Evolutionary conservation across 495 filamentous ascomycete species (phyloP).

Genomic region (Bathelium albidoporum): DNA sequence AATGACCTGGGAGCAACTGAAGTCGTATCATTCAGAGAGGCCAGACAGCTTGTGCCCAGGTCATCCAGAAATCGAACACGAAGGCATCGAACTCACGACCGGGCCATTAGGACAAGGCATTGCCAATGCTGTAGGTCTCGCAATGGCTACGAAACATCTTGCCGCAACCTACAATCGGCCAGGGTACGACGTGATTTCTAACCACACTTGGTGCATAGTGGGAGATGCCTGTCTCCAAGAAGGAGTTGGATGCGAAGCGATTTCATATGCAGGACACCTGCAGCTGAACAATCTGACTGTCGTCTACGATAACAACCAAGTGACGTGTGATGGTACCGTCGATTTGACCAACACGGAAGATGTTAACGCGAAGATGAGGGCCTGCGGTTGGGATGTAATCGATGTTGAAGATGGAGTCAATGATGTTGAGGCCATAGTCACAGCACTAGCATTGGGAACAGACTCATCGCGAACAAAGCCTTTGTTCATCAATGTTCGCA

Average conservation of each 20-base stretch:
- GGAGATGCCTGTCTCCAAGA: conserved; percentile 52
- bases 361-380: conserved; percentile 49
- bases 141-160: conserved; percentile 49
- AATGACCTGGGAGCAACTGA: conserved; percentile 51
- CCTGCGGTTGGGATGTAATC: conserved; percentile 48
- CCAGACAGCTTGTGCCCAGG: conserved; percentile 44
- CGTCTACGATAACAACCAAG: conserved; percentile 52
- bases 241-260: conserved; percentile 48
- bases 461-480: conserved; percentile 35
- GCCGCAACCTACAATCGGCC: conserved; percentile 44
- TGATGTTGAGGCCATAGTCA: conserved; percentile 42
- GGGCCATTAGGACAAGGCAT: conserved; percentile 52
- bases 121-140: conserved; percentile 50
- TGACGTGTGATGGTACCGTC: conserved; percentile 49
- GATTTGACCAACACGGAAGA: conserved; percentile 49
- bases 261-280: conserved; percentile 46
- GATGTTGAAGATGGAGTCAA: conserved; percentile 45
- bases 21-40: conserved; percentile 47
- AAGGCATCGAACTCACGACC: conserved; percentile 53
- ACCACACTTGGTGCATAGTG: conserved; percentile 46
- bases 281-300: conserved; percentile 45
- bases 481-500: conserved; percentile 50
- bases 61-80: conserved; percentile 52
- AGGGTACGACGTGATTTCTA: conserved; percentile 38
- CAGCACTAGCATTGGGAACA: conserved; percentile 38